A percentile compares a stretch with the other conserved stretches of the same genome.
phyloP scores from a whole-genome alignment of 2,329 filamentous ascomycete species.

The Dryadomyces quercus-mongolicae region DNA sequence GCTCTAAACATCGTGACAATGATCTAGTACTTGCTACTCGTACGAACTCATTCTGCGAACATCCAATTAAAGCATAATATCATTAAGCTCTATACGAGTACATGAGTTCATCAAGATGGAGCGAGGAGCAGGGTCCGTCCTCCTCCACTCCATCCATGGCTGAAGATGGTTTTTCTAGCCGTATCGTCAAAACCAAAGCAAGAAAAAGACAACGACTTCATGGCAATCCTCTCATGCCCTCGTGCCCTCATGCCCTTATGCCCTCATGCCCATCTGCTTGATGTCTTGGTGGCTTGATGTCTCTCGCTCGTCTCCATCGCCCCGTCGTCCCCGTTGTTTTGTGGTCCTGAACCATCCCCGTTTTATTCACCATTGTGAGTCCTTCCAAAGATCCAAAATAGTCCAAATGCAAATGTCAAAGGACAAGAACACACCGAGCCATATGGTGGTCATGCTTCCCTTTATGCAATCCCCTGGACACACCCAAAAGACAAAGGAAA shows the following conservation, averaged over 20 bases:
- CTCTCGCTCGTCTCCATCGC: not conserved
- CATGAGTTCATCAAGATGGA: slow-evolving; percentile 6
- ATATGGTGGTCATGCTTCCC: not conserved
- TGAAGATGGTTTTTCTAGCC: not conserved
- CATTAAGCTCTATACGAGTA: slow-evolving; percentile 9
- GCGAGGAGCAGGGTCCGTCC: not conserved
- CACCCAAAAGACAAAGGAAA: not conserved
- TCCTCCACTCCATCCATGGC: not conserved
- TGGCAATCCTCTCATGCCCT: no score
- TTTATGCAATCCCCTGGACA: slow-evolving; percentile 4
- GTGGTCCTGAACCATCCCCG: not conserved
- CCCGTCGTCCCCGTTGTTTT: not conserved
- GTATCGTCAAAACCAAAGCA: not conserved
- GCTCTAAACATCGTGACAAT: no score
- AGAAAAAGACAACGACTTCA: not conserved
- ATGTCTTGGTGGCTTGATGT: not conserved
- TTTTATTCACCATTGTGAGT: not conserved
- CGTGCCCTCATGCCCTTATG: no score
- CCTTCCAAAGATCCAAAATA: slow-evolving; percentile 4
- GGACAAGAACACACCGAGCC: slow-evolving; percentile 6
- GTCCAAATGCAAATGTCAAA: slow-evolving; percentile 6
- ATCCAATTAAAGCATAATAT: slow-evolving; percentile 1
- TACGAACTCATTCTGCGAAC: no score
- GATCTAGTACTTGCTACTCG: no score
- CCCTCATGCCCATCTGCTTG: no score